Conservation (phyloP, 768 basidiomycete species). For the Mycena vulgaris region DNA sequence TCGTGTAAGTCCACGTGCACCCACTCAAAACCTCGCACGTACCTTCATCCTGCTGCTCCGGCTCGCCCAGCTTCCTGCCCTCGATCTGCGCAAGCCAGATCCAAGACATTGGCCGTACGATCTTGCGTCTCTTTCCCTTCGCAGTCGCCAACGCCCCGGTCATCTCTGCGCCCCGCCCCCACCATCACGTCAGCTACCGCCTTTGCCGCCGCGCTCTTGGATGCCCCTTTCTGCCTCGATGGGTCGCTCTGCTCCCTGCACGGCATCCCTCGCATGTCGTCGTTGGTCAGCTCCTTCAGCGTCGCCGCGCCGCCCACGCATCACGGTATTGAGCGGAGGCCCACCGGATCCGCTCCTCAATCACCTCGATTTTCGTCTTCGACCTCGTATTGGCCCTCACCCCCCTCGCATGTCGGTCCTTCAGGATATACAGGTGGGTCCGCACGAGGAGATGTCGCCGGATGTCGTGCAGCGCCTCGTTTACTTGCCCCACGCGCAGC, state of each 20-base stretch:
- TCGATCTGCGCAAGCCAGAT: not conserved
- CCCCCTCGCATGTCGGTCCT: constrained; percentile 39
- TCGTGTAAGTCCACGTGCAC: too few species aligned
- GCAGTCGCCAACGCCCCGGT: too few species aligned
- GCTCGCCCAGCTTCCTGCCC: too few species aligned
- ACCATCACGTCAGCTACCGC: not conserved
- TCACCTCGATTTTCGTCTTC: constrained; percentile 25
- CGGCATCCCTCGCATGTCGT: constrained; percentile 40
- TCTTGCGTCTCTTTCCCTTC: not conserved
- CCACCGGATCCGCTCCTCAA: constrained; percentile 35
- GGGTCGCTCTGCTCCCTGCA: not conserved
- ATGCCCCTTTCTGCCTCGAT: not conserved
- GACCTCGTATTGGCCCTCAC: constrained; percentile 44
- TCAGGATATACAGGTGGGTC: constrained; percentile 39
- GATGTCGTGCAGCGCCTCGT: constrained; percentile 43
- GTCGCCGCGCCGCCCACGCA: constrained; percentile 34
- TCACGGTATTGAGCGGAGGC: constrained; percentile 37
- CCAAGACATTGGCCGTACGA: not conserved
- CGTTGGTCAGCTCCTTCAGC: constrained; percentile 24
- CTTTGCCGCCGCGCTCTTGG: not conserved
- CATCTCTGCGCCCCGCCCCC: not conserved
- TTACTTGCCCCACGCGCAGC: constrained; percentile 43
- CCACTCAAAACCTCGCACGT: too few species aligned
- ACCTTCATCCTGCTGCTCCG: too few species aligned
- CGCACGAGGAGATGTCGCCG: constrained; percentile 41